Percentiles rank a stretch among this genome's conserved stretches.
These are phyloP conservation scores for Ilyonectria sp. DNA, from an alignment of 2,329 filamentous ascomycete species.

Conservation along the genomic window DNA sequence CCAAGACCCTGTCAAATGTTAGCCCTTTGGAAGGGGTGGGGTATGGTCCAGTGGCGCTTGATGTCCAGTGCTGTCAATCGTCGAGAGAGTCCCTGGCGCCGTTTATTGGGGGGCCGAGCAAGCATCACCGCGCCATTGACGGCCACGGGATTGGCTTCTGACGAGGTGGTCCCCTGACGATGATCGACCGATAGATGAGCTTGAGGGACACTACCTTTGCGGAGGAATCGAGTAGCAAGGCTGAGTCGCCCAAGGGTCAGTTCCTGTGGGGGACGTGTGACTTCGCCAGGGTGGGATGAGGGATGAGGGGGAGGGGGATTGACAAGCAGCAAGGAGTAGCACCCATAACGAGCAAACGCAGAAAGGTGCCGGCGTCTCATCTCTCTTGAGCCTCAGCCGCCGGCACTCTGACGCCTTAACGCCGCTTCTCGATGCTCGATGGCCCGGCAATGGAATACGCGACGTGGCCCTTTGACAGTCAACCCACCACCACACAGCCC, in stretches of 20 bases:
- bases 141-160: conserved; percentile 45
- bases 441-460: conserved; percentile 7
- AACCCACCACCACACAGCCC: conserved; percentile 27
- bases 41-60: conserved; percentile 22
- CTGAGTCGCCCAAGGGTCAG: conserved; percentile 14
- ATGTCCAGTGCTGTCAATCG: conserved; percentile 29
- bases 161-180: conserved; percentile 38
- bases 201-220: conserved; percentile 35
- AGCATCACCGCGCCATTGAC: conserved; percentile 4
- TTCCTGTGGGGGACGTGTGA: background rate
- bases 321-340: conserved; percentile 21
- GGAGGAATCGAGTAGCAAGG: conserved; percentile 29
- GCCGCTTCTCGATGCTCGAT: conserved; percentile 27
- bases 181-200: conserved; percentile 46
- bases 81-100: conserved; percentile 18
- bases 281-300: background rate
- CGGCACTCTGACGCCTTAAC: conserved; percentile 39
- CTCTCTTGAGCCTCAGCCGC: conserved; percentile 30
- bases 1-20: conserved; percentile 15
- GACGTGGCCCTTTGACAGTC: conserved; percentile 24
- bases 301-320: background rate
- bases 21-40: conserved; percentile 17
- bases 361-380: conserved; percentile 25
- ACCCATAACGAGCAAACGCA: conserved; percentile 1
- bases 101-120: background rate